phyloP scores from a whole-genome alignment of 225 moss, liverwort and hornwort species.

The Bryum argenteum region DNA sequence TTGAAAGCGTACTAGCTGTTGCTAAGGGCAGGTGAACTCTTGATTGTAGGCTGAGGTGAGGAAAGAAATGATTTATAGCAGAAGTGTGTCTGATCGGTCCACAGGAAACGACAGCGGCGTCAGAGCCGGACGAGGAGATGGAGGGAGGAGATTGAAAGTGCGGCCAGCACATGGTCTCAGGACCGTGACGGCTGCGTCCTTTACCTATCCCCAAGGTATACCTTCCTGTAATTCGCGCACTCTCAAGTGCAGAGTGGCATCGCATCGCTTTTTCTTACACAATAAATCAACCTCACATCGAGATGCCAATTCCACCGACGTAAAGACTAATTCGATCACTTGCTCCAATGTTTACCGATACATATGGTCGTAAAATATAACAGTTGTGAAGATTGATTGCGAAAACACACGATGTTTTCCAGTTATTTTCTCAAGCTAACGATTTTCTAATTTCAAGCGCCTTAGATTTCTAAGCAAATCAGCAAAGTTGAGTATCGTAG shows the following conservation, averaged over 20 bases:
- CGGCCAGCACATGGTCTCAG: constrained; percentile 26
- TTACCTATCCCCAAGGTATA: constrained; percentile 24
- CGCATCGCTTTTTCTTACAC: constrained; percentile 11
- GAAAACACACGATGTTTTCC: too few relatives aligned
- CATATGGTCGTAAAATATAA: too few relatives aligned
- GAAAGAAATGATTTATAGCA: constrained; percentile 19
- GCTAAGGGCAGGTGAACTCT: constrained; percentile 13
- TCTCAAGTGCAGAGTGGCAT: constrained; percentile 17
- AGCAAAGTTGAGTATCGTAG: neutral
- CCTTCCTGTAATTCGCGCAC: constrained; percentile 13
- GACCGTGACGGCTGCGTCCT: constrained; percentile 29
- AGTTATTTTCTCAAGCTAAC: too few relatives aligned
- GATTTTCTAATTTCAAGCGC: too few relatives aligned
- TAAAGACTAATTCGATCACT: neutral
- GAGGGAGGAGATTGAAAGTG: constrained; percentile 47
- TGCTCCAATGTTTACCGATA: too few relatives aligned
- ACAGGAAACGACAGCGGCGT: constrained; percentile 29
- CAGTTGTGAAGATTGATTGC: neutral
- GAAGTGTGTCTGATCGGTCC: neutral
- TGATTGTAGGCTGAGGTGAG: constrained; percentile 7
- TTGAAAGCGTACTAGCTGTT: neutral
- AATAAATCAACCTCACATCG: constrained; percentile 10
- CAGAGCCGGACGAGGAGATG: constrained; percentile 26
- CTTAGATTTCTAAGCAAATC: neutral
- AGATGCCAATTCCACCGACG: neutral